A percentile compares a stretch with the other conserved stretches of the same genome.
phyloP scores from a whole-genome alignment of 2,329 filamentous ascomycete species.

The Cytospora mali region DNA sequence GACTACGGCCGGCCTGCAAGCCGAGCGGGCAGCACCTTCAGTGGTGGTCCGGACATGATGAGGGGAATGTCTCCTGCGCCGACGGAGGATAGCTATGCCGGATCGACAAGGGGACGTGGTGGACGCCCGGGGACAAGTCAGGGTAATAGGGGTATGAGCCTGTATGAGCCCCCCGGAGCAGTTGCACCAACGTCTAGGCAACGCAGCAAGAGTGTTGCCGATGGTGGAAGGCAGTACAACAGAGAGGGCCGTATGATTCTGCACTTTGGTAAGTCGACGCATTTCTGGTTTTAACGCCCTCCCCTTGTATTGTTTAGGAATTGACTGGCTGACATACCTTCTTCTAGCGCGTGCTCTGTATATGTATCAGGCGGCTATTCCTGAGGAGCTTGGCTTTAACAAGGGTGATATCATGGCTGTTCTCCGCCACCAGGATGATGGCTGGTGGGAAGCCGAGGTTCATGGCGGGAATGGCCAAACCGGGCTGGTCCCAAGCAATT shows the following conservation, averaged over 20 bases:
- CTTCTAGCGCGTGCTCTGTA: constrained; percentile 89
- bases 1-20: constrained; percentile 37
- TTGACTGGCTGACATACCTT: background rate
- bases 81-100: constrained; percentile 55
- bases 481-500: constrained; percentile 70
- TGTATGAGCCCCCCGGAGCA: constrained; percentile 54
- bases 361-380: constrained; percentile 90
- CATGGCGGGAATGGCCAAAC: constrained; percentile 65
- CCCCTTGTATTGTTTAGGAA: constrained; percentile 16
- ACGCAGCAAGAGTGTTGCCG: constrained; percentile 84
- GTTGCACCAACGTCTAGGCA: constrained; percentile 49
- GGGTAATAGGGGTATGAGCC: constrained; percentile 54
- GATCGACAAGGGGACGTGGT: constrained; percentile 56
- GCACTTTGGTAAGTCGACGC: constrained; percentile 79
- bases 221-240: constrained; percentile 78
- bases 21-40: constrained; percentile 37
- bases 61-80: constrained; percentile 49
- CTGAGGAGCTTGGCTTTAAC: constrained; percentile 87
- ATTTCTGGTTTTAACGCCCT: constrained; percentile 33
- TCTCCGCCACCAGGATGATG: constrained; percentile 89
- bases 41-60: constrained; percentile 43
- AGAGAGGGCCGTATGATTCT: constrained; percentile 84
- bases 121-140: constrained; percentile 52
- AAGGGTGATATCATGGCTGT: constrained; percentile 93
- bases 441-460: constrained; percentile 98